These are phyloP conservation scores for Dendrocalamus sinicus DNA, from an alignment of 176 grass and related monocot species.

Conservation along the genomic window DNA sequence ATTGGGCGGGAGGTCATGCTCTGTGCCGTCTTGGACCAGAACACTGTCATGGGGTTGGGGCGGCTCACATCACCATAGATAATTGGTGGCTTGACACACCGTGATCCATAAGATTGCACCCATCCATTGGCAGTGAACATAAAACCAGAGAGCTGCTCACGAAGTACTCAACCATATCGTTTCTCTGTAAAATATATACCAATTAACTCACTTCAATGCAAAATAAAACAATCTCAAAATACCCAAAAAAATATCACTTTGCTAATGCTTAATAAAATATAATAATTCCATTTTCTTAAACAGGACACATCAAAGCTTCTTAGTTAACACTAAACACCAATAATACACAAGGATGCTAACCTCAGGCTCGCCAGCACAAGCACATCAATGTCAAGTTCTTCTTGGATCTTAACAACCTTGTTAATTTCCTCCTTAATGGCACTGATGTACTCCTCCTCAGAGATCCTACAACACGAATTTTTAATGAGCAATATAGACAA, in stretches of 20 bases:
- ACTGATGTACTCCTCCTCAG: slow-evolving; percentile 76
- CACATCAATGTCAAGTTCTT: slow-evolving; percentile 93
- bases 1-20: slow-evolving; percentile 92
- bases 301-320: background rate
- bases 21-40: slow-evolving; percentile 80
- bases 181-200: slow-evolving; percentile 59
- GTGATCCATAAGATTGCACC: slow-evolving; percentile 93
- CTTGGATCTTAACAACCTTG: slow-evolving; percentile 94
- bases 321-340: slow-evolving; percentile 1
- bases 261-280: background rate
- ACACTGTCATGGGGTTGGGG: slow-evolving; percentile 89
- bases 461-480: slow-evolving; percentile 58
- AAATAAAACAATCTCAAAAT: background rate
- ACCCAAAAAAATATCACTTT: background rate
- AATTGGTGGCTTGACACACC: slow-evolving; percentile 95
- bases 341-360: slow-evolving; percentile 39
- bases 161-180: slow-evolving; percentile 98
- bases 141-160: slow-evolving; percentile 93
- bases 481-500: slow-evolving; percentile 26
- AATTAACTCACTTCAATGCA: background rate
- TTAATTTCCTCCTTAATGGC: slow-evolving; percentile 95
- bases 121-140: slow-evolving; percentile 91
- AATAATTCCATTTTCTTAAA: background rate
- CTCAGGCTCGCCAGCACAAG: slow-evolving; percentile 93
- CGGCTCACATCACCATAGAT: slow-evolving; percentile 97